Conservation (phyloP, 805 yeast genomes). For the Candida maris region DNA sequence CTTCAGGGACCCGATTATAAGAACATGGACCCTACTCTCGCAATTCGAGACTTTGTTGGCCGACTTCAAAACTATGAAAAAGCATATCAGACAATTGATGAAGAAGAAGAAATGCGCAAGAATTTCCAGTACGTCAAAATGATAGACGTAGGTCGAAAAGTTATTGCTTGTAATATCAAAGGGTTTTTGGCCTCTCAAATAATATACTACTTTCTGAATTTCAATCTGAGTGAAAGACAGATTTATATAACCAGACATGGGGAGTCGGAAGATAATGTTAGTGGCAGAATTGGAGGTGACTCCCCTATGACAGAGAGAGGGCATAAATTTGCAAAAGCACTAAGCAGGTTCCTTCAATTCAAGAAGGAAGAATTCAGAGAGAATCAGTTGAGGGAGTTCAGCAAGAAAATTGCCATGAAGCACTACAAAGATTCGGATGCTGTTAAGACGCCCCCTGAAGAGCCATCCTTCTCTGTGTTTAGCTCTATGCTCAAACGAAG, state of each 20-base stretch:
- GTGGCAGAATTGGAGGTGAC: slow-evolving; percentile 91
- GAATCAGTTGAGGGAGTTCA: slow-evolving; percentile 53
- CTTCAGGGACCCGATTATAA: slow-evolving; percentile 90
- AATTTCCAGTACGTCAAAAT: slow-evolving; percentile 85
- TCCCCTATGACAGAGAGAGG: slow-evolving; percentile 80
- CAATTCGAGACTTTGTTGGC: slow-evolving; percentile 76
- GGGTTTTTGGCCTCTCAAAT: slow-evolving; percentile 90
- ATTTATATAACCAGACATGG: slow-evolving; percentile 97
- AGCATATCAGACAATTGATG: slow-evolving; percentile 85
- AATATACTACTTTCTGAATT: slow-evolving; percentile 81
- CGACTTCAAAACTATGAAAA: slow-evolving; percentile 79
- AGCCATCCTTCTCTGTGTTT: slow-evolving; percentile 86
- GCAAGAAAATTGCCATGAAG: slow-evolving; percentile 33
- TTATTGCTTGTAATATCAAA: slow-evolving; percentile 86
- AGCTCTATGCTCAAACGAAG: slow-evolving; percentile 82
- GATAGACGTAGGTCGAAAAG: slow-evolving; percentile 94
- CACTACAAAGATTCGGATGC: slow-evolving; percentile 8
- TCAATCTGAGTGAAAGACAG: slow-evolving; percentile 84
- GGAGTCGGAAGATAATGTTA: slow-evolving; percentile 79
- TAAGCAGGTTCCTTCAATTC: slow-evolving; percentile 67
- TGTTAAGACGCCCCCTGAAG: slow-evolving; percentile 42
- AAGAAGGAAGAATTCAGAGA: slow-evolving; percentile 68
- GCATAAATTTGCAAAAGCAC: slow-evolving; percentile 62
- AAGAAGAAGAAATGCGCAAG: slow-evolving; percentile 59
- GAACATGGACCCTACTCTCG: slow-evolving; percentile 77